Percentiles rank a stretch among this genome's conserved stretches.
These are phyloP conservation scores for Fusarium sp. DNA, from an alignment of 2,329 filamentous ascomycete genomes.

Conservation along the genomic window DNA sequence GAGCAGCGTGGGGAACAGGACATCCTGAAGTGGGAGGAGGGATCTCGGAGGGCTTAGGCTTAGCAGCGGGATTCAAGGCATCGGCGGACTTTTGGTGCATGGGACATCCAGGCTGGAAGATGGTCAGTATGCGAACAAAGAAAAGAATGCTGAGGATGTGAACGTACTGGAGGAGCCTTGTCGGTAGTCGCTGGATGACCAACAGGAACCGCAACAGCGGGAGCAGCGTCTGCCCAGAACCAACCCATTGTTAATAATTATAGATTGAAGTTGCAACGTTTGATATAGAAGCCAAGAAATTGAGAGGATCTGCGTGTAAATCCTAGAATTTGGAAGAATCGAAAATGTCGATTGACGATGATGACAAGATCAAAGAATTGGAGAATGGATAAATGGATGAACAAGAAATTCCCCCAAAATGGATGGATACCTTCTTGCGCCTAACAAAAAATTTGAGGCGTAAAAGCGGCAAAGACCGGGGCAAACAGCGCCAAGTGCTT, in stretches of 20 bases:
- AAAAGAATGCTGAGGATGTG: not conserved
- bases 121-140: slow-evolving; percentile 35
- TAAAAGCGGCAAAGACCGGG: slow-evolving; percentile 27
- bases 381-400: slow-evolving; percentile 32
- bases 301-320: not conserved
- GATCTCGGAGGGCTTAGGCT: slow-evolving; percentile 37
- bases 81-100: slow-evolving; percentile 68
- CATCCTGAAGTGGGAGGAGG: slow-evolving; percentile 47
- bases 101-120: slow-evolving; percentile 62
- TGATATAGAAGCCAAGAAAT: slow-evolving; percentile 3
- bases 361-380: slow-evolving; percentile 35
- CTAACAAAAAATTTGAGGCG: slow-evolving; percentile 32
- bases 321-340: not conserved
- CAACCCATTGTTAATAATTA: slow-evolving; percentile 63
- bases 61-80: slow-evolving; percentile 54
- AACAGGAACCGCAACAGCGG: slow-evolving; percentile 51
- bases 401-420: slow-evolving; percentile 29
- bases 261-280: not conserved
- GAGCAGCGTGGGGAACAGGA: slow-evolving; percentile 59
- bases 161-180: slow-evolving; percentile 50
- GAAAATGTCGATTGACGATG: slow-evolving; percentile 15
- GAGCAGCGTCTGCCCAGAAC: slow-evolving; percentile 69
- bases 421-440: slow-evolving; percentile 20
- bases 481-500: slow-evolving; percentile 24
- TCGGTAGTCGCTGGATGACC: slow-evolving; percentile 50